These are phyloP conservation scores for Cryptomeria japonica DNA, from an alignment of 75 land plant species.

Conservation along the genomic window DNA sequence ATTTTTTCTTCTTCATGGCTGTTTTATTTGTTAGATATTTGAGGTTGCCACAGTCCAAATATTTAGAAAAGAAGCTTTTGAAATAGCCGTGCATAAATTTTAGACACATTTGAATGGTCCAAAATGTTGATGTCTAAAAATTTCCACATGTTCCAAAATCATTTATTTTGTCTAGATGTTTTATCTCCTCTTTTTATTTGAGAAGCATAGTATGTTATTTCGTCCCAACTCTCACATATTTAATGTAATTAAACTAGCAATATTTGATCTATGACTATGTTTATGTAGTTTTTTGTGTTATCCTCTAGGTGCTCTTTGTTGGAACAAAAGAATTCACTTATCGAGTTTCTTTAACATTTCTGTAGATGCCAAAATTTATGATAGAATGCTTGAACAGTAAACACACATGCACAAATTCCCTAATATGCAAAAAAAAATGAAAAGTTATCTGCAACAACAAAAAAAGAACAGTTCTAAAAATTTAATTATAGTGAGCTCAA, in stretches of 20 bases:
- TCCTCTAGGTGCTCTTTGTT: neutral
- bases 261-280: neutral
- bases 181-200: neutral
- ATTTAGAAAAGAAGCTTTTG: no score
- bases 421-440: neutral
- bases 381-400: neutral
- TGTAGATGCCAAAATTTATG: neutral
- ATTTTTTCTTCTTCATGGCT: neutral
- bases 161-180: no score
- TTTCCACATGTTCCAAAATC: no score
- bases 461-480: no score
- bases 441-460: no score
- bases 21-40: neutral
- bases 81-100: neutral
- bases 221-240: neutral
- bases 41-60: no score
- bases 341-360: neutral
- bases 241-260: neutral
- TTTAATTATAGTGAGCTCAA: no score
- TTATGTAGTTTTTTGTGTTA: neutral
- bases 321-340: neutral
- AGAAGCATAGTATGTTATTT: constrained; percentile 1
- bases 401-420: neutral
- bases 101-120: no score
- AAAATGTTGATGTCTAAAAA: no score